A percentile compares a stretch with the other conserved stretches of the same genome.
Conservation (phyloP, 306 rosid species). For the Elaeagnus macrophylla region DNA sequence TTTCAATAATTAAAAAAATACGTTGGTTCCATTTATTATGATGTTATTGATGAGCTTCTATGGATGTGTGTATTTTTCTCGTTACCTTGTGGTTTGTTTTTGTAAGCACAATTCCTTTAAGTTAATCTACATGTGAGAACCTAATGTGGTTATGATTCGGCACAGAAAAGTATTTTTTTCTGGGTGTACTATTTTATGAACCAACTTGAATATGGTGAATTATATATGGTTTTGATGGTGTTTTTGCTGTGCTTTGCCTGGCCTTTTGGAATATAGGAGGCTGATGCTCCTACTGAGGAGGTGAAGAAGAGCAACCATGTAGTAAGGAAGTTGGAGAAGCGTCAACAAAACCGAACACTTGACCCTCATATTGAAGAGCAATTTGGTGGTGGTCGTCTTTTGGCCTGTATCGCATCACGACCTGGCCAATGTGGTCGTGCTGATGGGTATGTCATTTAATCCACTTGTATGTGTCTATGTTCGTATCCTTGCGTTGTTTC, state of each 20-base stretch:
- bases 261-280: conserved; percentile 24
- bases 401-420: conserved; percentile 54
- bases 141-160: too few species aligned
- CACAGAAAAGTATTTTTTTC: too few species aligned
- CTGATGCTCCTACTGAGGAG: conserved; percentile 38
- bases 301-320: conserved; percentile 50
- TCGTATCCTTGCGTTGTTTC: neutral
- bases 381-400: conserved; percentile 45
- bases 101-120: too few species aligned
- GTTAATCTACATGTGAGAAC: too few species aligned
- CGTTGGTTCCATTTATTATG: too few species aligned
- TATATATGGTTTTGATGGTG: neutral
- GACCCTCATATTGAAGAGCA: conserved; percentile 52
- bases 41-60: too few species aligned
- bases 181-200: too few species aligned
- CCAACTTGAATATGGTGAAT: too few species aligned
- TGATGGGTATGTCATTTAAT: conserved; percentile 37
- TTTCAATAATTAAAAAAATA: too few species aligned
- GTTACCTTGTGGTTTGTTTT: too few species aligned
- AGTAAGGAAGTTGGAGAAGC: conserved; percentile 44
- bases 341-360: conserved; percentile 31
- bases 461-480: neutral
- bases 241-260: neutral
- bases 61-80: too few species aligned
- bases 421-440: conserved; percentile 62